phyloP scores from a whole-genome alignment of 192 early-diverging fungal species.

The Linnemannia zychae region DNA sequence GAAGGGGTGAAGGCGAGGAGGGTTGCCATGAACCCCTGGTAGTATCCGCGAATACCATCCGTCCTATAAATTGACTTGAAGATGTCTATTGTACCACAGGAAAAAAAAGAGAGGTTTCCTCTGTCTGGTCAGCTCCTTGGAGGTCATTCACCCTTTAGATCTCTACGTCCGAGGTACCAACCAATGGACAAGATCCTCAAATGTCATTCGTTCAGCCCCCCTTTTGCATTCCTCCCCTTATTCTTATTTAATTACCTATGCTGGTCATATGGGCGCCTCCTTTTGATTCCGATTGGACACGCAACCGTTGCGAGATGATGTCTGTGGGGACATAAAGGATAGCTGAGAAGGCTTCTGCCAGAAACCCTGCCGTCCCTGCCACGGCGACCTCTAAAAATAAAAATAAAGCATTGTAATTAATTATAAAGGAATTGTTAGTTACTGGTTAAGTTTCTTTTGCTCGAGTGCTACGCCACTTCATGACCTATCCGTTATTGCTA shows the following conservation, averaged over 20 bases:
- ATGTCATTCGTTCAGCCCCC: not conserved
- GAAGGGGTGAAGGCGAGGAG: slow-evolving; percentile 39
- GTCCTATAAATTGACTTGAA: slow-evolving; percentile 51
- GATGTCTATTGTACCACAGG: slow-evolving; percentile 17
- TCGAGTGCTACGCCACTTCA: too few species aligned
- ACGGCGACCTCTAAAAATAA: slow-evolving; percentile 40
- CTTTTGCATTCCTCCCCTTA: not conserved
- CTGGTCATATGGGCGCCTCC: slow-evolving; percentile 37
- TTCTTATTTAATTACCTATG: slow-evolving; percentile 19
- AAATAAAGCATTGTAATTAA: not conserved
- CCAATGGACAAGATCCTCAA: not conserved
- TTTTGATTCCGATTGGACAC: slow-evolving; percentile 50
- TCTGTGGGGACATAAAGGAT: slow-evolving; percentile 49
- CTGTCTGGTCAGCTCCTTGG: not conserved
- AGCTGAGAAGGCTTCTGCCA: slow-evolving; percentile 44
- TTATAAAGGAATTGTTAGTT: not conserved
- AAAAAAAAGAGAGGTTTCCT: not conserved
- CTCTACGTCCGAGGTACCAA: too few species aligned
- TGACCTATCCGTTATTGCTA: not conserved
- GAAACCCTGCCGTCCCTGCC: slow-evolving; percentile 50
- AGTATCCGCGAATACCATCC: slow-evolving; percentile 48
- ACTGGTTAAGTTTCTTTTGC: not conserved
- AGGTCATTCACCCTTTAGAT: too few species aligned
- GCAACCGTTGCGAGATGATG: slow-evolving; percentile 50
- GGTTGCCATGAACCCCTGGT: slow-evolving; percentile 49